Conservation (phyloP, 179 eudicot genomes). For the Silene noctiflora region DNA sequence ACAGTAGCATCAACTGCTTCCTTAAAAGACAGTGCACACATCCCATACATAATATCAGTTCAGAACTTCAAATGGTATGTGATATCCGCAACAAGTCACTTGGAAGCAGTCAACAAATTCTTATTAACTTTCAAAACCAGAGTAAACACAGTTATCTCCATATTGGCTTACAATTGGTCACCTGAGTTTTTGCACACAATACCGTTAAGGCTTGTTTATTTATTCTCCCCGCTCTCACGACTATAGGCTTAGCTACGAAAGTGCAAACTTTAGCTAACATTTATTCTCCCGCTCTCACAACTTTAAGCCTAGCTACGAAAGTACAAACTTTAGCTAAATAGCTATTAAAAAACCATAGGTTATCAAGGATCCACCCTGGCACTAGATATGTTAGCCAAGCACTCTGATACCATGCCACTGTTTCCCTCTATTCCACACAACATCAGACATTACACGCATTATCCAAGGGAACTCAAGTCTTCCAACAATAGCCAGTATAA, state of each 20-base stretch:
- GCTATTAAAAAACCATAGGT: background rate
- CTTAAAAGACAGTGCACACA: background rate
- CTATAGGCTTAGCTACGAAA: background rate
- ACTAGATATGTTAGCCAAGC: background rate
- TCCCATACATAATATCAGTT: background rate
- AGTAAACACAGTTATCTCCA: background rate
- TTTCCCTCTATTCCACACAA: background rate
- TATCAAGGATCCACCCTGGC: background rate
- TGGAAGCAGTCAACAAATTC: constrained; percentile 1
- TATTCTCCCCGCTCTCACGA: background rate
- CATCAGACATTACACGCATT: background rate
- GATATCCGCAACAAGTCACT: background rate
- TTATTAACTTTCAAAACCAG: background rate
- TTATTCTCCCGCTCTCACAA: background rate
- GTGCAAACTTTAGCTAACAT: no score
- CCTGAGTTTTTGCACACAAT: background rate
- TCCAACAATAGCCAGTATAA: background rate
- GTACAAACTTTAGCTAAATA: background rate
- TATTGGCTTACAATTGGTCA: background rate
- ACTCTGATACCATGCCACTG: background rate
- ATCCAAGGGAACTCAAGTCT: background rate
- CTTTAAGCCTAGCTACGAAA: background rate
- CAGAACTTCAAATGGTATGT: background rate
- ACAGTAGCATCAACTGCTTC: background rate
- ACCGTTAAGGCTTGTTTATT: background rate